Evolutionary conservation across 768 basidiomycete genomes (phyloP), one percentile per base, ranked within the genome.

Genomic region (Hirschioporus abietinus): DNA sequence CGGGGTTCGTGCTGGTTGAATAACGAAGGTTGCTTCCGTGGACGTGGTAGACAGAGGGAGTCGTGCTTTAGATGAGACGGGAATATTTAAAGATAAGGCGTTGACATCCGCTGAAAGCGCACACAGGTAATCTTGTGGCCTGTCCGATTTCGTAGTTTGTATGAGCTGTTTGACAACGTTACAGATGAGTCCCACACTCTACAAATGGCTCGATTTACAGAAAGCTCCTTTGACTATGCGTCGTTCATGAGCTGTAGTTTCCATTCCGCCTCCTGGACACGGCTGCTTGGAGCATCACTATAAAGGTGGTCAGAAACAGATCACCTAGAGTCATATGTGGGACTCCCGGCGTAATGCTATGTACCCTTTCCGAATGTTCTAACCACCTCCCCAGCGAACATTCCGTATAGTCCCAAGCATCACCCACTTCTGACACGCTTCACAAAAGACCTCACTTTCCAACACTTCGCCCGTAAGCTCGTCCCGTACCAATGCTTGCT

Each of bases 221-320:
- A 77, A 71, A 84, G 87, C 0, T 73, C 71, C 74, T 82, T 84
- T 58, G 81, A 88, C 70, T 87, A 85, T 26, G 83, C 71, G 73
- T 91, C 90, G 68, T 89, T 91, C 35, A 89, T 79, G 67, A 91
- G 75, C 64, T 77, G 75, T 36, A 90, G 75, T 75, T 85, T 88
- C 66, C 89, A 81, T 69, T 89, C 86, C 18, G 86, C 83, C 20
- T 84, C 82, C 10, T 87, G 84, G 42, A 89, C 84, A 34, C 86
- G 82, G 66, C 82, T 84, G 69, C 81, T 83, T 7, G 87, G 88
- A 63, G 86, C 86, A 64, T 68, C 30, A 64, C 30, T 36, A 58
- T 24, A 52, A 26, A 64, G 42, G 27, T 63, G 62, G 69, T 63
- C 25, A 25, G 23, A 59, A 23, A n/a, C 30, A 52, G 1, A 23